A percentile compares a stretch with the other conserved stretches of the same genome.
Conservation (phyloP, 75 land plant species). For the Cupressus sempervirens region DNA sequence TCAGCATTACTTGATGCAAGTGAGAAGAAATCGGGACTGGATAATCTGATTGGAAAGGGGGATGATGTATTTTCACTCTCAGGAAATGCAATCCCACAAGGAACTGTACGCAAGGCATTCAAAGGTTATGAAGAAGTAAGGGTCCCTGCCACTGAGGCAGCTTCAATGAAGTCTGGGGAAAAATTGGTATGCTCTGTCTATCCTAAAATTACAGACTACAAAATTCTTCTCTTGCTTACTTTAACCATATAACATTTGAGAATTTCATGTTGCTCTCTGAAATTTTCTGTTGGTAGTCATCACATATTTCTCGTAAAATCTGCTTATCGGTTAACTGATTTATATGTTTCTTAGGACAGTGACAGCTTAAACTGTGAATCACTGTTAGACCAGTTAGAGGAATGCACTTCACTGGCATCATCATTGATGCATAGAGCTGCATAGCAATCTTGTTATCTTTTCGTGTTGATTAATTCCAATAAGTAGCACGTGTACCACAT, state of each 20-base stretch:
- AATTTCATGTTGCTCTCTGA: background rate
- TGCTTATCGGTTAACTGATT: background rate
- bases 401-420: background rate
- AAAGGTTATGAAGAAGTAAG: slow-evolving; percentile 95
- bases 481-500: background rate
- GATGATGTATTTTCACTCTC: slow-evolving; percentile 37
- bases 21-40: slow-evolving; percentile 62
- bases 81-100: slow-evolving; percentile 81
- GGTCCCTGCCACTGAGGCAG: slow-evolving; percentile 80
- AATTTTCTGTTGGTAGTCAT: background rate
- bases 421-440: background rate
- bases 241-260: background rate
- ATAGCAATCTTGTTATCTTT: background rate
- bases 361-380: background rate
- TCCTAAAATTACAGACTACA: background rate
- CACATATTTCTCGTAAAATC: background rate
- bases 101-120: slow-evolving; percentile 63
- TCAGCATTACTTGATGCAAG: slow-evolving; percentile 79
- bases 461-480: background rate
- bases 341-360: background rate
- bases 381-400: background rate
- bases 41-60: slow-evolving; percentile 75
- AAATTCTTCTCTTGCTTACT: background rate
- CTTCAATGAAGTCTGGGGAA: slow-evolving; percentile 82
- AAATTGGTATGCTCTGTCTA: slow-evolving; percentile 49